Evolutionary conservation across 2,329 filamentous ascomycete genomes (phyloP).

Genomic region (Endoconidiophora laricicola): DNA sequence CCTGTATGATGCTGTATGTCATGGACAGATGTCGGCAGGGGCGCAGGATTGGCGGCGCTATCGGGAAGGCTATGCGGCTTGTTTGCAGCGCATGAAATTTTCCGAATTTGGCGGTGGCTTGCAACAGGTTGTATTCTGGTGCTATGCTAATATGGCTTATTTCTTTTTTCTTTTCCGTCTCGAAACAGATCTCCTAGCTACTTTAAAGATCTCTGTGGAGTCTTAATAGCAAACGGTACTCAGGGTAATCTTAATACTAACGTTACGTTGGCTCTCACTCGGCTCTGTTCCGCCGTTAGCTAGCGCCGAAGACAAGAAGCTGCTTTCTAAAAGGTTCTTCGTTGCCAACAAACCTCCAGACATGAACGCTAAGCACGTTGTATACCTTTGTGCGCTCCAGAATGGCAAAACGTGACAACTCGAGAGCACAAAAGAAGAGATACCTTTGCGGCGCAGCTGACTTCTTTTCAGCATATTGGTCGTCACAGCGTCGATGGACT

Average conservation of each 20-base stretch:
- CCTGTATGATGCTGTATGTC: conserved; percentile 25
- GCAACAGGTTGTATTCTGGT: conserved; percentile 2
- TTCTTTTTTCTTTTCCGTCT: conserved; percentile 1
- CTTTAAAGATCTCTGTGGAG: conserved; percentile 14
- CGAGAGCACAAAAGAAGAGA: conserved; percentile 20
- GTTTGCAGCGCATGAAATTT: conserved; percentile 20
- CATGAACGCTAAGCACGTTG: conserved; percentile 42
- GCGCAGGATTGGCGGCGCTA: conserved; percentile 36
- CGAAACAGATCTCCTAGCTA: conserved; percentile 34
- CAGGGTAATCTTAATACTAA: conserved; percentile 33
- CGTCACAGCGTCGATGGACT: no score
- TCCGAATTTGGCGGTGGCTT: neutral
- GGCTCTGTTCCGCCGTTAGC: no score
- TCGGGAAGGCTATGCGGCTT: conserved; percentile 41
- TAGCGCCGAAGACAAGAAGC: no score
- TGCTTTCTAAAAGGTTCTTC: conserved; percentile 13
- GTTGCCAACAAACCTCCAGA: conserved; percentile 27
- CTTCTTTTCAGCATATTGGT: no score
- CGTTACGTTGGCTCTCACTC: conserved; percentile 7
- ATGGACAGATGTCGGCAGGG: conserved; percentile 27
- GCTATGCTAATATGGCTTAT: conserved; percentile 8
- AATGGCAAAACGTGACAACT: conserved; percentile 21
- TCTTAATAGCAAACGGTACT: conserved; percentile 35
- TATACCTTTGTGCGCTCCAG: conserved; percentile 33
- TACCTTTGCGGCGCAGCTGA: conserved; percentile 12